phyloP scores from a whole-genome alignment of 2,329 filamentous ascomycete species.

The Fusarium setosum region DNA sequence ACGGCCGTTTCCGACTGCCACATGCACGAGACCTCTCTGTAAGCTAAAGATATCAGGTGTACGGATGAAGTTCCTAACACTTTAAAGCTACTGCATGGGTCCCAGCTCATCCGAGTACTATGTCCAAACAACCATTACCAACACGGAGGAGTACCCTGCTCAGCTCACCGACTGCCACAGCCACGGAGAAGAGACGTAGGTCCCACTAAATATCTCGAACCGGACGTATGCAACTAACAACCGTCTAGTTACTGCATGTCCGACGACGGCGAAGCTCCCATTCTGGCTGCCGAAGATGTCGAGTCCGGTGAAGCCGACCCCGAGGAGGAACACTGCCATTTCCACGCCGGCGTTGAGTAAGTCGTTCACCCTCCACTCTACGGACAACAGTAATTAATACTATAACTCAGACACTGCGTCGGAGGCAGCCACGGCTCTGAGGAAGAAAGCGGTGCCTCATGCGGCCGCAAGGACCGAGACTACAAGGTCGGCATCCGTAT shows the following conservation, averaged over 20 bases:
- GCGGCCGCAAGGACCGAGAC: constrained; percentile 58
- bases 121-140: constrained; percentile 60
- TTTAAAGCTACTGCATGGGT: constrained; percentile 55
- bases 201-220: neutral
- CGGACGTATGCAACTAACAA: neutral
- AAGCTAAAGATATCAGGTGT: constrained; percentile 6
- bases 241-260: constrained; percentile 35
- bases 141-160: constrained; percentile 66
- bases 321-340: constrained; percentile 68
- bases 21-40: constrained; percentile 53
- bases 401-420: constrained; percentile 65
- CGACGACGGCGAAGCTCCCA: constrained; percentile 32
- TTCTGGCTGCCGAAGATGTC: constrained; percentile 26
- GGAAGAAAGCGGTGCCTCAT: constrained; percentile 53
- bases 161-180: constrained; percentile 73
- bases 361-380: constrained; percentile 33
- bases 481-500: constrained; percentile 78
- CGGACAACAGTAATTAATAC: constrained; percentile 8
- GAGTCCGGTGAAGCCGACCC: constrained; percentile 31
- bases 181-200: constrained; percentile 68
- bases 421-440: constrained; percentile 49
- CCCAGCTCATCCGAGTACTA: constrained; percentile 54
- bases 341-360: constrained; percentile 80
- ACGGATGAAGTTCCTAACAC: neutral
- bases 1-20: constrained; percentile 55